phyloP scores from a whole-genome alignment of 2,329 filamentous ascomycete species.

The Verticillium dahliae region DNA sequence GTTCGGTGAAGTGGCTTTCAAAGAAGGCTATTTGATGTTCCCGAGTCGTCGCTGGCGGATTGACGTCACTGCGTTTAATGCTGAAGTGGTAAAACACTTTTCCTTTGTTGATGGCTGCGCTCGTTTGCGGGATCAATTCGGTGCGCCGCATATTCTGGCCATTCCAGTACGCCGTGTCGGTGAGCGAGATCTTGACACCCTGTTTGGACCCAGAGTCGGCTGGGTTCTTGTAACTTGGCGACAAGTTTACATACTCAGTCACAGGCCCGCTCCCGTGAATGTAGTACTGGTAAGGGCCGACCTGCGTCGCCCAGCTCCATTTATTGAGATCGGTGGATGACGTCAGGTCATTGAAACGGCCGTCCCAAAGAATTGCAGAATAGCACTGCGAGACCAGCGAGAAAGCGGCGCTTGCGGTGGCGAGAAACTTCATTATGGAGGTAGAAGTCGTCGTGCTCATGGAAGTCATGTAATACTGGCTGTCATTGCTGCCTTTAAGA shows the following conservation, averaged over 20 bases:
- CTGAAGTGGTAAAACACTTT: slow-evolving; percentile 69
- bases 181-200: slow-evolving; percentile 63
- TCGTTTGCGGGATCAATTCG: slow-evolving; percentile 67
- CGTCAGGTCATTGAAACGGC: slow-evolving; percentile 55
- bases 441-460: neutral
- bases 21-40: slow-evolving; percentile 63
- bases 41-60: slow-evolving; percentile 53
- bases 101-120: slow-evolving; percentile 55
- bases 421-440: neutral
- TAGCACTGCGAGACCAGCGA: slow-evolving; percentile 2
- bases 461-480: neutral
- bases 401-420: neutral
- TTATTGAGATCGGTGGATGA: slow-evolving; percentile 47
- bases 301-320: slow-evolving; percentile 63
- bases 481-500: neutral
- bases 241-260: slow-evolving; percentile 56
- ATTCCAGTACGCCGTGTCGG: slow-evolving; percentile 62
- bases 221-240: slow-evolving; percentile 56
- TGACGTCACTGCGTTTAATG: slow-evolving; percentile 51
- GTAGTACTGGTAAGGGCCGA: slow-evolving; percentile 69
- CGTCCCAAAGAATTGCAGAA: slow-evolving; percentile 50
- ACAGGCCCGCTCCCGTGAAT: slow-evolving; percentile 58
- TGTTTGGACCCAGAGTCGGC: slow-evolving; percentile 55
- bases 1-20: slow-evolving; percentile 69
- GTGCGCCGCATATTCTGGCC: slow-evolving; percentile 67